Conservation (phyloP, 2,329 filamentous ascomycete genomes). For the Diaporthe ampelina region DNA sequence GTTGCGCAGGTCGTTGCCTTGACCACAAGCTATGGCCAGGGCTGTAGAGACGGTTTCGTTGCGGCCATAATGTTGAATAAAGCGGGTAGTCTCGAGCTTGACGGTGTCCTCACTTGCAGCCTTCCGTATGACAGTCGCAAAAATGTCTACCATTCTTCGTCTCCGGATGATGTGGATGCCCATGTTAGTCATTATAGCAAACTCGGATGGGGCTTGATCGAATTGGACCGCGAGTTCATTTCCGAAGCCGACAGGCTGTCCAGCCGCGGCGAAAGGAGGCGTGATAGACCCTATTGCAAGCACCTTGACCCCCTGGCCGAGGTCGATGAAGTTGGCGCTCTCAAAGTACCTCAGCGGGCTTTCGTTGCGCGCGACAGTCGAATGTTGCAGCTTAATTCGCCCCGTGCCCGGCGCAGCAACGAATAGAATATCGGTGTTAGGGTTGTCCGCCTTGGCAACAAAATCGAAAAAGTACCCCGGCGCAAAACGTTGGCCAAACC, state of each 20-base stretch:
- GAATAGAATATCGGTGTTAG: constrained; percentile 79
- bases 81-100: constrained; percentile 84
- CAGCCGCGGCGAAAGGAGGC: constrained; percentile 77
- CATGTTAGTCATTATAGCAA: constrained; percentile 91
- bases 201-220: constrained; percentile 83
- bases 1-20: constrained; percentile 81
- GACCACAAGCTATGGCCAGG: constrained; percentile 93
- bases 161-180: constrained; percentile 90
- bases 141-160: constrained; percentile 89
- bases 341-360: constrained; percentile 76
- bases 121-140: constrained; percentile 83
- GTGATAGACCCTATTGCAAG: constrained; percentile 86
- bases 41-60: constrained; percentile 92
- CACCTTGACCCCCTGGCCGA: constrained; percentile 74
- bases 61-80: constrained; percentile 88
- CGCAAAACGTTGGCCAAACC: constrained; percentile 74
- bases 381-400: constrained; percentile 76
- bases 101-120: constrained; percentile 83
- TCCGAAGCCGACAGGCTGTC: constrained; percentile 83
- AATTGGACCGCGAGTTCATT: constrained; percentile 98
- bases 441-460: constrained; percentile 67
- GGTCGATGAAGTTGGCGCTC: constrained; percentile 82
- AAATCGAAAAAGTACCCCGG: constrained; percentile 95
- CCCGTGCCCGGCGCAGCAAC: constrained; percentile 90
- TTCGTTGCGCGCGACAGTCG: constrained; percentile 54